Conservation (phyloP, 2,329 filamentous ascomycete species). For the Cytospora piceae region DNA sequence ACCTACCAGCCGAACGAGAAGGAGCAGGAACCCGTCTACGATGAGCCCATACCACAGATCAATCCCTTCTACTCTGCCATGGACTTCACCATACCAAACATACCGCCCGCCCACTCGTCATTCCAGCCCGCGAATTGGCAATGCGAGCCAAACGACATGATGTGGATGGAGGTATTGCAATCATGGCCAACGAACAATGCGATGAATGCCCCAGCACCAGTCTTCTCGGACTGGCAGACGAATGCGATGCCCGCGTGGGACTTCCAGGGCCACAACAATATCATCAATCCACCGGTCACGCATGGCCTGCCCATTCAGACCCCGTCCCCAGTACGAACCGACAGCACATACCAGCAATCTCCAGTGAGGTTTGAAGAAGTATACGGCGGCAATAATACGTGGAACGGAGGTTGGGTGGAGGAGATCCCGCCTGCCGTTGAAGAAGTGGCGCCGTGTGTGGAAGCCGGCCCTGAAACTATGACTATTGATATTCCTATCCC, state of each 20-base stretch:
- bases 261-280: constrained; percentile 5
- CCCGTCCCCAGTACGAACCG: constrained; percentile 1
- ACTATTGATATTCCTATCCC: constrained; percentile 4
- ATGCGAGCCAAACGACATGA: constrained; percentile 14
- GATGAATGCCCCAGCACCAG: neutral
- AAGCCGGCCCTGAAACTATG: neutral
- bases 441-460: constrained; percentile 7
- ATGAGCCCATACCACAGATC: constrained; percentile 16
- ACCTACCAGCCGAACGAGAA: neutral
- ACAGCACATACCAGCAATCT: constrained; percentile 7
- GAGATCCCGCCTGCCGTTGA: neutral
- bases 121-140: constrained; percentile 24
- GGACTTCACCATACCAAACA: constrained; percentile 7
- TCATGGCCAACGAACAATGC: constrained; percentile 14
- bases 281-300: neutral
- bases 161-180: constrained; percentile 20
- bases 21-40: constrained; percentile 13
- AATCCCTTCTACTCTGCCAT: constrained; percentile 14
- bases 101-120: constrained; percentile 14
- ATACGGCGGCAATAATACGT: constrained; percentile 3
- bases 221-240: constrained; percentile 12
- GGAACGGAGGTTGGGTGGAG: constrained; percentile 8
- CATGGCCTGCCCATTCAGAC: neutral
- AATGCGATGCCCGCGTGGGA: constrained; percentile 11
- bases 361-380: constrained; percentile 5